These are phyloP conservation scores for Withania somnifera DNA, from an alignment of 305 asterid species.

Conservation along the genomic window DNA sequence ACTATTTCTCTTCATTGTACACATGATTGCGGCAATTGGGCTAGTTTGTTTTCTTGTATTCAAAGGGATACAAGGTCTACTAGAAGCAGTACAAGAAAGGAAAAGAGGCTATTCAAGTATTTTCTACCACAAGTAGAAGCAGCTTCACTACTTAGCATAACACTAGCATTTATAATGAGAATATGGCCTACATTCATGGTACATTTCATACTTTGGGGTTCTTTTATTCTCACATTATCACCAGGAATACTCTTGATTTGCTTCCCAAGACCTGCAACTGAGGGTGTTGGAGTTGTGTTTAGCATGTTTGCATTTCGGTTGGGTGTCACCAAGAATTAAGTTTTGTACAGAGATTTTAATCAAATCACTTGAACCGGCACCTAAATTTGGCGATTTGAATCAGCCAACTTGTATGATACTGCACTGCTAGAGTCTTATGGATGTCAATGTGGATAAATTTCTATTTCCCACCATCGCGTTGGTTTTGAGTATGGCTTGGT, in stretches of 20 bases:
- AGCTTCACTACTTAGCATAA: conserved; percentile 68
- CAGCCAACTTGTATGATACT: conserved; percentile 78
- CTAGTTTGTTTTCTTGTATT: conserved; percentile 60
- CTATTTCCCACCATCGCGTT: conserved; percentile 44
- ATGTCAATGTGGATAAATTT: conserved; percentile 89
- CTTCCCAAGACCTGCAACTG: conserved; percentile 69
- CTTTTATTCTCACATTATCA: conserved; percentile 51
- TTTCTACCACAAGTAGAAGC: conserved; percentile 86
- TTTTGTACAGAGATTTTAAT: conserved; percentile 59
- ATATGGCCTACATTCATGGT: conserved; percentile 84
- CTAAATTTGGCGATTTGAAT: conserved; percentile 61
- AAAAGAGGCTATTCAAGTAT: conserved; percentile 39
- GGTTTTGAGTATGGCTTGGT: conserved; percentile 71
- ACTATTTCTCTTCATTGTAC: conserved; percentile 50
- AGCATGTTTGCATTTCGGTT: conserved; percentile 70
- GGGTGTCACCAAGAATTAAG: conserved; percentile 70
- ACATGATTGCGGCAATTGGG: conserved; percentile 47
- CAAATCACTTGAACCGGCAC: conserved; percentile 67
- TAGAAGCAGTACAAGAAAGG: conserved; percentile 35
- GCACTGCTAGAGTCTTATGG: conserved; percentile 71
- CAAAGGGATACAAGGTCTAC: conserved; percentile 55
- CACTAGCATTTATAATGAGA: conserved; percentile 56
- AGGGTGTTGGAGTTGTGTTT: conserved; percentile 58
- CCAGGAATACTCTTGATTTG: conserved; percentile 80
- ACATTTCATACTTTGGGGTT: conserved; percentile 74